Base-by-base conservation (phyloP, 2,329 filamentous ascomycete species). In the Pseudogymnoascus sp. region DNA sequence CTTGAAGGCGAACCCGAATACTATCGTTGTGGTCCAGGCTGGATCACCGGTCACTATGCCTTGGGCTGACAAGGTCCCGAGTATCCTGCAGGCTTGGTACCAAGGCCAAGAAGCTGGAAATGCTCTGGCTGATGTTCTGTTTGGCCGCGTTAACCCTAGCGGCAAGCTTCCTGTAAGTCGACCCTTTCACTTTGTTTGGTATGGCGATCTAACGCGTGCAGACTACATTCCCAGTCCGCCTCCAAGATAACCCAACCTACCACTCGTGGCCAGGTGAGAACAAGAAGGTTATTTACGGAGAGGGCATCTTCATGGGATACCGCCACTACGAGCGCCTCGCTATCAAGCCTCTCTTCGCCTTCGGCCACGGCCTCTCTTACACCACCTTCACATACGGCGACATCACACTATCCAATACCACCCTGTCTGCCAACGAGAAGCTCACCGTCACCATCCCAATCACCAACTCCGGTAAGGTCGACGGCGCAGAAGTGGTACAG, bases 241-340 rank as follows among this genome's bases (percentile, higher is more conserved):
- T 87, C 28, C 79, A 88, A 69, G 86, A 90, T 67, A 87, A 88
- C 28, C 88, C 88, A 1, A 85, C 88, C 0, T 89, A 84, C 75
- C 82, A 87, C 72, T 90, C 88, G 73, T 91, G 87, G 84, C 86
- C 86, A 0, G 86, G 87, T 60, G 88, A 90, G 75, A 87, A 89
- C 71, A 74, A 83, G 58, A 81, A 84, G 67, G 86, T 88, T 0
- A 73, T 87, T 1, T 91, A 91, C 70, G 87, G 87, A 61, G 89
- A 92, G 73, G 88, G 87, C 12, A 75, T 91, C 11, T 89, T 86
- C 74, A 83, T 91, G 62, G 89, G 89, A 2, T 91, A 92, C 74
- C 77, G 84, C 16, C 86, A 89, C 74, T 91, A 89, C 72, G 88
- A 92, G 69, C 82, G 82, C 18, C 76, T 79, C 11, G 78, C 78